Evolutionary conservation across 257 asterid genomes (phyloP).

Genomic region (Solanum pinnatisectum): DNA sequence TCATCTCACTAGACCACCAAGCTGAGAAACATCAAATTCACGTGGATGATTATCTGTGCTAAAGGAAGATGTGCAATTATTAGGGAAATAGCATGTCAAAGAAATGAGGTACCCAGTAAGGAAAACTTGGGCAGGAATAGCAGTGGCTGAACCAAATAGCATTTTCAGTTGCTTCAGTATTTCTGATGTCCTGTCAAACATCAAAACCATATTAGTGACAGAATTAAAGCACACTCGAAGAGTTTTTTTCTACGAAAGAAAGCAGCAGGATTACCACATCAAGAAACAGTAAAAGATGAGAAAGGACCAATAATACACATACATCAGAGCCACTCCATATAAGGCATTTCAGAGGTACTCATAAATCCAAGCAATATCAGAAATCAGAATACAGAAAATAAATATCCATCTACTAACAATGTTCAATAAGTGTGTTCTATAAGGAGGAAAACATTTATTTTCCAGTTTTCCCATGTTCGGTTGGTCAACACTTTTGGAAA

Average conservation of each 20-base stretch:
- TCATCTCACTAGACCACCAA: not conserved
- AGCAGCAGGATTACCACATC: not conserved
- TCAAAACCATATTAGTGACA: not conserved
- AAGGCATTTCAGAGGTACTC: not conserved
- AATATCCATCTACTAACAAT: not conserved
- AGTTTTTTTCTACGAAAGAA: not conserved
- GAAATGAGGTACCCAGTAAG: conserved; percentile 48
- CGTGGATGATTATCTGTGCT: not conserved
- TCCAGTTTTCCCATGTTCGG: not conserved
- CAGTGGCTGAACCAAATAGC: conserved; percentile 50
- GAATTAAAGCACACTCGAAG: not conserved
- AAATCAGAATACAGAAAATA: not conserved
- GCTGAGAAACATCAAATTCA: not conserved
- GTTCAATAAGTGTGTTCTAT: not conserved
- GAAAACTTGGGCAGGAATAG: conserved; percentile 57
- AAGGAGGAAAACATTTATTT: not conserved
- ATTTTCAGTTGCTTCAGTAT: conserved; percentile 57
- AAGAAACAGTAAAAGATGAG: not conserved
- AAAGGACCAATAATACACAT: not conserved
- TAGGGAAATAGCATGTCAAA: not conserved
- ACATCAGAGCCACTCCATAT: not conserved
- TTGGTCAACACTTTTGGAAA: not conserved
- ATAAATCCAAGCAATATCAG: not conserved
- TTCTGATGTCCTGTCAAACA: conserved; percentile 54
- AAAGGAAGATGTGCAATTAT: not conserved